Evolutionary conservation across 1,139 yeast species (phyloP).

Genomic region (Wickerhamiella infanticola): DNA sequence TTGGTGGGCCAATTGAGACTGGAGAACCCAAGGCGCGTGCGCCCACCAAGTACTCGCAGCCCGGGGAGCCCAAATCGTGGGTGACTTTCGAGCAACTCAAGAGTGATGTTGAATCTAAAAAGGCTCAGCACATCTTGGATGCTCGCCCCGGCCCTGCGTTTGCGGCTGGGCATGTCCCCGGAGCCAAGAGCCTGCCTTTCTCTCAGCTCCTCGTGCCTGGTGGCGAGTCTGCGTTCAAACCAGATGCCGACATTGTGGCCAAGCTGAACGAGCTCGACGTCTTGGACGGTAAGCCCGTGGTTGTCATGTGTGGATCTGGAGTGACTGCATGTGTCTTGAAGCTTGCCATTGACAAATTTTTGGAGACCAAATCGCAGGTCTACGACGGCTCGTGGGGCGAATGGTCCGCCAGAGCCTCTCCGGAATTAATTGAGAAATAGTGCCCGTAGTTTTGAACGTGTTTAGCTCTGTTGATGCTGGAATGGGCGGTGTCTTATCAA

Average conservation of each 20-base stretch:
- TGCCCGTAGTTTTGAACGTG: constrained; percentile 4
- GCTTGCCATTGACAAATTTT: constrained; percentile 49
- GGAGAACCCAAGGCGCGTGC: constrained; percentile 9
- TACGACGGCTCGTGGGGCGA: constrained; percentile 94
- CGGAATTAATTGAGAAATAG: background rate
- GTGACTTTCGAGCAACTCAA: constrained; percentile 49
- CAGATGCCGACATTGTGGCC: constrained; percentile 30
- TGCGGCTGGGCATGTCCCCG: constrained; percentile 79
- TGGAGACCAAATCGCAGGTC: constrained; percentile 39
- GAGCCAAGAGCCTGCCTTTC: constrained; percentile 68
- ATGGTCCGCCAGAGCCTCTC: constrained; percentile 26
- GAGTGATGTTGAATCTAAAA: constrained; percentile 34
- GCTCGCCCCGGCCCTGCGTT: constrained; percentile 79
- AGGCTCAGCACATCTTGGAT: constrained; percentile 47
- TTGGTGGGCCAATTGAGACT: constrained; percentile 27
- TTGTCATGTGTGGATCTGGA: constrained; percentile 91
- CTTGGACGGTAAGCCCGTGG: constrained; percentile 41
- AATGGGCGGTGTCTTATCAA: too few species aligned
- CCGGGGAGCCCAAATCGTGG: constrained; percentile 33
- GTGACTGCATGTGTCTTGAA: constrained; percentile 81
- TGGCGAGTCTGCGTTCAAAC: constrained; percentile 28
- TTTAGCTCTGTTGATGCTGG: too few species aligned
- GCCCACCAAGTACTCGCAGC: constrained; percentile 26
- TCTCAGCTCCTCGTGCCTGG: constrained; percentile 36
- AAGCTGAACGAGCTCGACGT: constrained; percentile 31